Evolutionary conservation across 495 filamentous ascomycete genomes (phyloP), one percentile per base, ranked within the genome.

Genomic region (Daldinia caldariorum): DNA sequence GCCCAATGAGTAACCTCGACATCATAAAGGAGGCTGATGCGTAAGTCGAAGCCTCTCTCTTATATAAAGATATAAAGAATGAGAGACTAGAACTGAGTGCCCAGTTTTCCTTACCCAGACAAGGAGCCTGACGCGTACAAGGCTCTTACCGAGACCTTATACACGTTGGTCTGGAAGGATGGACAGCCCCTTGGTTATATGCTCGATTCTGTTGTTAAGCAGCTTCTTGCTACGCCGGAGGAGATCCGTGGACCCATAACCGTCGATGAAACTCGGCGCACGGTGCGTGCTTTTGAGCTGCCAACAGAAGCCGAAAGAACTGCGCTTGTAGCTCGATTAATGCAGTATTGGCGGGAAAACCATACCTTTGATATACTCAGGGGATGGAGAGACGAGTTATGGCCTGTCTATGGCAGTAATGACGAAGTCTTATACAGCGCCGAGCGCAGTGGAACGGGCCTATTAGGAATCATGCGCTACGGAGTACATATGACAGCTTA

Each of bases 401-500:
- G 97, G 81, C 87, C 93, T 0, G 86, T 97, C 13, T 95, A 91
- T 71, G 91, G 87, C 0, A 87, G 83, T 5, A 78, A 80, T 6
- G 81, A 84, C 7, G 84, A 91, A 71, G 80, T 91, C 37, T 78
- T 94, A 4, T 90, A 92, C 72, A 89, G 86, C 77, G 88, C 94
- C 73, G 95, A 99, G 79, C 86, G 95, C 32, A 82, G 85, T 37
- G 94, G 91, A 5, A 88, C 85, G 51, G 86, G 92, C 4, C 79
- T 98, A n/a, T 91, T 98, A 56, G 95, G 95, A 8, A 83, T 95
- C 7, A 89, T 92, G 32, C 91, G 89, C 10, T 98, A 97, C 78
- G 95, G 95, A 12, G 90, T 94, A 26, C 96, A 99, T 78, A 88
- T 97, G 88, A 94, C 88, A 10, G 91, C 87, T 7, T 97, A 91